Percentiles rank a stretch among this genome's conserved stretches.
phyloP scores from a whole-genome alignment of 1,139 yeast species.

The Zhuliangozyma blackwelliae region DNA sequence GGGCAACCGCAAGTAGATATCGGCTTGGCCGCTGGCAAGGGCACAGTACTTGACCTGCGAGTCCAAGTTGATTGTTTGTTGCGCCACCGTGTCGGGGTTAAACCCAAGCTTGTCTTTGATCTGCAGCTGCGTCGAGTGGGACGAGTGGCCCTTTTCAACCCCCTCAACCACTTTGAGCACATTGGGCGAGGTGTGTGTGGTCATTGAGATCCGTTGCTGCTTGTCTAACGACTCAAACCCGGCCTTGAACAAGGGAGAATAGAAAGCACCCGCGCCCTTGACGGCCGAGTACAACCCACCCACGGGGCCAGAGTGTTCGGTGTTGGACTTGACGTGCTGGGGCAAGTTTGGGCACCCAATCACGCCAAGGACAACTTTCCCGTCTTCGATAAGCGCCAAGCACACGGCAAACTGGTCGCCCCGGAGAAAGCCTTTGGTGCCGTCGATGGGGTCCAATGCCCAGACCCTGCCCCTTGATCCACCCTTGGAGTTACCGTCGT shows the following conservation, averaged over 20 bases:
- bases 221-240: conserved; percentile 34
- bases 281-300: conserved; percentile 82
- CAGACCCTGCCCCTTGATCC: conserved; percentile 80
- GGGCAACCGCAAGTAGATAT: conserved; percentile 85
- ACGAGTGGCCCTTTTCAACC: conserved; percentile 94
- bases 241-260: conserved; percentile 37
- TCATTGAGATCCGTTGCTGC: conserved; percentile 40
- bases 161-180: conserved; percentile 81
- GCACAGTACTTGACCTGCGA: conserved; percentile 96
- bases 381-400: conserved; percentile 81
- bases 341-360: conserved; percentile 95
- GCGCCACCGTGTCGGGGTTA: conserved; percentile 36
- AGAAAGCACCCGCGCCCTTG: conserved; percentile 68
- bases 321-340: conserved; percentile 40
- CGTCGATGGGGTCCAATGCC: conserved; percentile 98
- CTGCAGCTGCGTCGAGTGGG: conserved; percentile 79
- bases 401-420: conserved; percentile 98
- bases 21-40: conserved; percentile 87
- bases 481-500: conserved; percentile 73
- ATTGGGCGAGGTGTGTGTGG: conserved; percentile 35
- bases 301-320: conserved; percentile 31
- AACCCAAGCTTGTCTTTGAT: conserved; percentile 63
- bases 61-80: conserved; percentile 68
- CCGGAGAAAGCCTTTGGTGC: conserved; percentile 93
- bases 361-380: conserved; percentile 81